Base-by-base conservation (phyloP, 1,284 basidiomycete genomes). In the Apiotrichum sp. region DNA sequence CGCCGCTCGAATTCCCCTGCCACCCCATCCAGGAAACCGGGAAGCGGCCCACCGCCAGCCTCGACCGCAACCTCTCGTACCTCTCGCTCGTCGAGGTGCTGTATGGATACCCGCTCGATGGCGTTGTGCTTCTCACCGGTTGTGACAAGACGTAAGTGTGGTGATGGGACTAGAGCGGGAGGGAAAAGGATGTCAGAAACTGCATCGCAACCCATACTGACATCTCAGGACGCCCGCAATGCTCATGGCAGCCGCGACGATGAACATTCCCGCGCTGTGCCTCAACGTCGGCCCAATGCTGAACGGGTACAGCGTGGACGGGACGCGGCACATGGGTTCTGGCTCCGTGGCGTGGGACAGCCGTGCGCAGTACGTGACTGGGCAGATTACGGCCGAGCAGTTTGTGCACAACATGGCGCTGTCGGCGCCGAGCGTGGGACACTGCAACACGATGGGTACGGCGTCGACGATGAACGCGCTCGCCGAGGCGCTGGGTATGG, bases 401-500 rank as follows among this genome's bases (percentile, higher is more conserved):
- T 71, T 75, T 58, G 61, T 72, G 47, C 65, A 63, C 53, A 57
- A 71, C 51, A 66, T 75, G 22, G 70, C 66, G 32, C 59, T 69
- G 5, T 72, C 71, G 4, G 73, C 72, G 1, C 71, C 71, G 47
- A 53, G 59, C 43, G 61, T 64, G 10, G 71, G 73, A 3, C 73
- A 75, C 62, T 76, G 74, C 59, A 76, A 76, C 61, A 76, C 74
- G 10, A 71, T 76, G 65, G 74, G 74, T 33, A 72, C 71, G 3
- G 70, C 69, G 13, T 65, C 61, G 62, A 92, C 90, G 2, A 92
- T 93, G 89, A 89, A 88, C 62, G 86, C 87, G 38, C 85, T 86
- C 16, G 82, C 95, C 40, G 93, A 97, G 75, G 91, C 89, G 1
- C 81, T 96, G 61, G 93, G 93, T 36, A 88, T 97, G 82, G 89